Evolutionary conservation across 768 basidiomycete genomes (phyloP), one percentile per base, ranked within the genome.

Genomic region (Mycena polygramma): DNA sequence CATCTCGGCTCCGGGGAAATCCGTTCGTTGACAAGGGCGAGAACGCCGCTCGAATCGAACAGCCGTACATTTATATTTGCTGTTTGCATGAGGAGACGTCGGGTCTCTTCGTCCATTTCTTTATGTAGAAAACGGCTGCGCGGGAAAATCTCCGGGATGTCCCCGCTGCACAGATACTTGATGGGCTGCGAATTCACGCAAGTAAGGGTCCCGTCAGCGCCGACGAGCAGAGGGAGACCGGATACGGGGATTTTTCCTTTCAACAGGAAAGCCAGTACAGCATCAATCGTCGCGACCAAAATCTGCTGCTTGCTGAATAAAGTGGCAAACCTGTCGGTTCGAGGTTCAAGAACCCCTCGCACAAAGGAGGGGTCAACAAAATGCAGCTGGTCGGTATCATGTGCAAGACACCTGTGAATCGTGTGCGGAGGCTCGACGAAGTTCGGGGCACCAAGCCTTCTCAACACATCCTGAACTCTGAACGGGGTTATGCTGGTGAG

Each of bases 211-310:
- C 41, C 66, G 37, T 70, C 66, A 0, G 69, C 69, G 11, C 60
- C 54, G 36, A 73, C 52, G 13, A 73, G 54, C 3, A 73, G 72
- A 6, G 62, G 72, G 17, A 73, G 69, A n/a, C 62, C 53, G 6
- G 55, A 54, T 26, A 65, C 53, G 13, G 69, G 14, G 2, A 48
- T 46, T 2, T 2, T 46, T 30, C 66, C 72, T 52, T 48, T 49
- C 57, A 73, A 51, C 30, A 73, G 61, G 30, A 60, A 73, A 11
- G 11, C n/a, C n/a, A 73, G 39, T 0, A 57, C 19, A 14, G 46
- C 37, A 15, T 68, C 54, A 30, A 73, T 61, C 17, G 45, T 63
- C 10, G 35, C n/a, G 3, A 60, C 17, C 7, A 19, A 20, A n/a
- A 70, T 37, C 17, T 52, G 11, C 0, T 39, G 48, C 2, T 15